These are phyloP conservation scores for Zangia roseola DNA, from an alignment of 768 basidiomycete genomes.

Conservation along the genomic window DNA sequence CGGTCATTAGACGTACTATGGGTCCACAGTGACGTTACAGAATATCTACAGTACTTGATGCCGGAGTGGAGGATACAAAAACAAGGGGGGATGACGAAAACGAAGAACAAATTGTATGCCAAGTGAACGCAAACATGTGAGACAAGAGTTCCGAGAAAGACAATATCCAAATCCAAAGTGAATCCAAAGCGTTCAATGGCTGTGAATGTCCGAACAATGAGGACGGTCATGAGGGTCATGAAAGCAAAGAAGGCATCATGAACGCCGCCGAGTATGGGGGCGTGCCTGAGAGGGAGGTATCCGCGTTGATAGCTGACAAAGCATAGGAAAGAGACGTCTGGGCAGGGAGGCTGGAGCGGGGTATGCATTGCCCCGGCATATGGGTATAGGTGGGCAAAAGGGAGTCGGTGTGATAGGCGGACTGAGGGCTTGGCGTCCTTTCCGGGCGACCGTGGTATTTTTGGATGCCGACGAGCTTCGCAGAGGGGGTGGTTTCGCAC, in stretches of 20 bases:
- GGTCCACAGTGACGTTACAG: conserved; percentile 27
- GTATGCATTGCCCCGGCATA: conserved; percentile 35
- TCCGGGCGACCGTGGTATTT: conserved; percentile 35
- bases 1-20: conserved; percentile 26
- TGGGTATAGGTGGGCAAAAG: conserved; percentile 32
- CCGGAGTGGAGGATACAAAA: conserved; percentile 21
- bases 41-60: conserved; percentile 34
- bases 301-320: conserved; percentile 38
- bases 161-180: conserved; percentile 34
- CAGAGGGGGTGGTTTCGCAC: conserved; percentile 52
- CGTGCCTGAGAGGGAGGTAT: conserved; percentile 19
- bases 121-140: conserved; percentile 6
- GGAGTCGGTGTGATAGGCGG: conserved; percentile 30
- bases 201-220: conserved; percentile 19
- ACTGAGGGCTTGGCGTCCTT: conserved; percentile 26
- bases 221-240: conserved; percentile 31
- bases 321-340: conserved; percentile 45
- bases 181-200: conserved; percentile 23
- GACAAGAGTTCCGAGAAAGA: conserved; percentile 26
- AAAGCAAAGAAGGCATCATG: conserved; percentile 33
- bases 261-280: conserved; percentile 30
- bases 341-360: conserved; percentile 28
- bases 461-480: conserved; percentile 55
- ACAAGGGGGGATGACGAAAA: conserved; percentile 17
- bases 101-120: conserved; percentile 15